Conservation (phyloP, 2,329 filamentous ascomycete species). For the Talaromyces marneffei region DNA sequence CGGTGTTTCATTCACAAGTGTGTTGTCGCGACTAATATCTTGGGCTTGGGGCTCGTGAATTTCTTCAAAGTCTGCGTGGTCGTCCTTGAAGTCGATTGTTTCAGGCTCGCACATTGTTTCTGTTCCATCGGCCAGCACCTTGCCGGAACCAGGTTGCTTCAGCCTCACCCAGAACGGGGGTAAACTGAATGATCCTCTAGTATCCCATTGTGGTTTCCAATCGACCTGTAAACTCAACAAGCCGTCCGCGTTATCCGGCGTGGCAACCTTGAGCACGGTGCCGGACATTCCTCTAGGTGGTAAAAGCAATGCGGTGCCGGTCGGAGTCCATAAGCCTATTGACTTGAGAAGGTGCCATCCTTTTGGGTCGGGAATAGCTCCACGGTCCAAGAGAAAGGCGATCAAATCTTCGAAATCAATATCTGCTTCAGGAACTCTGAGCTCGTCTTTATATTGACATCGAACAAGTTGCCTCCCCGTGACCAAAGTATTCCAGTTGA, state of each 20-base stretch:
- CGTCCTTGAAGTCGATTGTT: background rate
- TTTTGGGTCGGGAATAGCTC: constrained; percentile 55
- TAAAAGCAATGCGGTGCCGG: constrained; percentile 52
- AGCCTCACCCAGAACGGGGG: constrained; percentile 53
- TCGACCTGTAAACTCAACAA: constrained; percentile 52
- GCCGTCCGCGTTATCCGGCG: constrained; percentile 56
- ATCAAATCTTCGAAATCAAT: constrained; percentile 56
- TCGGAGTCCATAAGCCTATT: constrained; percentile 56
- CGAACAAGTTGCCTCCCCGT: constrained; percentile 59
- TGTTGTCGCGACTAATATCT: background rate
- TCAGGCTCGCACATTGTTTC: background rate
- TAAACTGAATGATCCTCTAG: constrained; percentile 47
- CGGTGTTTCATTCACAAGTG: constrained; percentile 2
- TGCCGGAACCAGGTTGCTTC: constrained; percentile 17
- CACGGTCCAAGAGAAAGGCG: constrained; percentile 58
- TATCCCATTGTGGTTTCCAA: constrained; percentile 54
- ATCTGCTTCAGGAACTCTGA: constrained; percentile 45
- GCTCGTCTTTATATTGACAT: constrained; percentile 54
- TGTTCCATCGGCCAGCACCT: background rate
- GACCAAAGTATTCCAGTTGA: constrained; percentile 60
- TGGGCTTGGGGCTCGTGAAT: background rate
- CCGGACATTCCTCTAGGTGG: constrained; percentile 47
- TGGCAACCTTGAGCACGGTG: constrained; percentile 47
- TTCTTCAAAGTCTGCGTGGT: background rate
- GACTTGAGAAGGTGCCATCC: constrained; percentile 54